A percentile compares a stretch with the other conserved stretches of the same genome.
phyloP scores from a whole-genome alignment of 2,329 filamentous ascomycete species.

The Cercospora nicotianae region DNA sequence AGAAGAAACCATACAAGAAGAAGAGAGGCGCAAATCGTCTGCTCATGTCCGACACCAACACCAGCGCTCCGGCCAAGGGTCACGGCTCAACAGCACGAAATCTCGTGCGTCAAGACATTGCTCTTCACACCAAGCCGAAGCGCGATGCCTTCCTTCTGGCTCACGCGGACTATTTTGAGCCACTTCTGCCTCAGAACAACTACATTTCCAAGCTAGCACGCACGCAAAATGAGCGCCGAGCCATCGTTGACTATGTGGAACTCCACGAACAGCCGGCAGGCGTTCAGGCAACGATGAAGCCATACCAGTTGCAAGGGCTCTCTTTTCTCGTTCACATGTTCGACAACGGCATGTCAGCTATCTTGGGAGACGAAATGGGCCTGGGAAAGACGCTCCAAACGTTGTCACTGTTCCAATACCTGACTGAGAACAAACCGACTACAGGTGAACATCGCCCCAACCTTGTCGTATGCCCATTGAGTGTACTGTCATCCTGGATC shows the following conservation, averaged over 20 bases:
- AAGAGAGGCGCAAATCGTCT: slow-evolving; percentile 17
- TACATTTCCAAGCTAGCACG: slow-evolving; percentile 44
- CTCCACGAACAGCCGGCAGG: slow-evolving; percentile 46
- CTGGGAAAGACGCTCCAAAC: slow-evolving; percentile 54
- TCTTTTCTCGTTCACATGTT: slow-evolving; percentile 52
- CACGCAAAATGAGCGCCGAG: slow-evolving; percentile 16
- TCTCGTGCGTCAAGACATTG: slow-evolving; percentile 46
- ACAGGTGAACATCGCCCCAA: slow-evolving; percentile 46
- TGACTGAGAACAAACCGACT: slow-evolving; percentile 45
- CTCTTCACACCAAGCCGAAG: slow-evolving; percentile 45
- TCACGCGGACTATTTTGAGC: slow-evolving; percentile 50
- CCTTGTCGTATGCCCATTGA: slow-evolving; percentile 54
- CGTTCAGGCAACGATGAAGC: slow-evolving; percentile 53
- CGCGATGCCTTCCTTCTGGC: slow-evolving; percentile 49
- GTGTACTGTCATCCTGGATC: slow-evolving; percentile 53
- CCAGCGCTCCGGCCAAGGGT: not conserved
- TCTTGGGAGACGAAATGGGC: slow-evolving; percentile 55
- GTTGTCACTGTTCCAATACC: slow-evolving; percentile 51
- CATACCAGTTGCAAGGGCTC: slow-evolving; percentile 53
- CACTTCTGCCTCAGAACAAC: slow-evolving; percentile 48
- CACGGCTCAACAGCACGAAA: slow-evolving; percentile 42
- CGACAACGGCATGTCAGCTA: slow-evolving; percentile 47
- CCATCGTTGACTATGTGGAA: slow-evolving; percentile 43
- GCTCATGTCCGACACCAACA: slow-evolving; percentile 23
- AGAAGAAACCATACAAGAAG: slow-evolving; percentile 18